Evolutionary conservation across 1,284 basidiomycete species (phyloP), one percentile per base, ranked within the genome.

Genomic region (Hemileia vastatrix): DNA sequence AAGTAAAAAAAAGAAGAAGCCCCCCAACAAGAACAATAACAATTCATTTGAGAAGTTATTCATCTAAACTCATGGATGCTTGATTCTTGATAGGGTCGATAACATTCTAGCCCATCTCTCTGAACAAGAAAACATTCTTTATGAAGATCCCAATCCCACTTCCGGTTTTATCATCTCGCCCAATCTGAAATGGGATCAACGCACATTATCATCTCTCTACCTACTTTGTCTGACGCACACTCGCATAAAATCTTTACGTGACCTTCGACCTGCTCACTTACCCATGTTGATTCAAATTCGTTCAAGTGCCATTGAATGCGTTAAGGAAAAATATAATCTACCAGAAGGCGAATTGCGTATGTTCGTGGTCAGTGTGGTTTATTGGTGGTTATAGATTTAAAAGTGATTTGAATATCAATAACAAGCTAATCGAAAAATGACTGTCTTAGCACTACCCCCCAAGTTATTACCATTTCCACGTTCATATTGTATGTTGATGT

Each of bases 351-450:
- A 83, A 21, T 71, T 96, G 64, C 78, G 91, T 64, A 81, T 94
- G 79, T 94, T 86, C 71, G 78, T 97, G 24, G 86, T 44, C 97
- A 96, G 73, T 97, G 93, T 94, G 67, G 72, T 88, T 80, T 4
- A 0, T 40, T 23, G 58, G 45, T 15, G 27, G 21, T 64, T 33
- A n/a, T 36, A 21, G 9, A 5, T 53, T 33, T 52, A 52, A 51
- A 31, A 0, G 47, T 21, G 23, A 57, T 23, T 19, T 32, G 13
- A 43, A 27, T 33, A 8, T 15, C 15, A 59, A 5, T 32, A 36
- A 1, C 27, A n/a, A n/a, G 27, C 18, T 51, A 31, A 47, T 13
- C 8, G 13, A 15, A 19, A 54, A 59, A 23, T 58, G 18, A 43
- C 54, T 13, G 18, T 19, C 4, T n/a, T 9, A 0, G 15, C 47